phyloP scores from a whole-genome alignment of 345 rosid species.

The Moricandia moricandioides region DNA sequence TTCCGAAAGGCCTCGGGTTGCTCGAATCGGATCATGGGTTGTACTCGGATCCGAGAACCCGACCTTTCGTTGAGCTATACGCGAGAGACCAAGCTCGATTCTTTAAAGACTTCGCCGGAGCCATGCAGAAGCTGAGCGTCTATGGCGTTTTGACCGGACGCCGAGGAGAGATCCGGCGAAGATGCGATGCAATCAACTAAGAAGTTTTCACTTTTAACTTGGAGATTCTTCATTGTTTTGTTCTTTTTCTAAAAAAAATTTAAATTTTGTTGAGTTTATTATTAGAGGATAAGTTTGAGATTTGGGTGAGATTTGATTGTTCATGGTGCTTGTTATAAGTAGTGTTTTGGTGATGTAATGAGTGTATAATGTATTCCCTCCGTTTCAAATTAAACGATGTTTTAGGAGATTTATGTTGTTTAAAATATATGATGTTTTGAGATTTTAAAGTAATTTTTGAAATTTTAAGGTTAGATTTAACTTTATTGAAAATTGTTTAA shows the following conservation, averaged over 20 bases:
- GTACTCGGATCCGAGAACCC: neutral
- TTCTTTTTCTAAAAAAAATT: neutral
- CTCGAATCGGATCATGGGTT: neutral
- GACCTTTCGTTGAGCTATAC: neutral
- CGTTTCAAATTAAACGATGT: no score
- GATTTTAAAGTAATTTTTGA: no score
- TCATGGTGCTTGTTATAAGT: neutral
- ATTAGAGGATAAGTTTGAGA: neutral
- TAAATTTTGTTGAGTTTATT: neutral
- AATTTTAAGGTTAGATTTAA: no score
- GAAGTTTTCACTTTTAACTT: neutral
- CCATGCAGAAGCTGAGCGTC: neutral
- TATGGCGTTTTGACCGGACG: neutral
- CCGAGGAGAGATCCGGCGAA: neutral
- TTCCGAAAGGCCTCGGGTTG: neutral
- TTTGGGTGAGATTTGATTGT: neutral
- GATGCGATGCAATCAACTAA: neutral
- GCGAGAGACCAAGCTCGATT: neutral
- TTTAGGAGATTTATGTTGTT: no score
- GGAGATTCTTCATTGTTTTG: neutral
- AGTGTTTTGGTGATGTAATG: neutral
- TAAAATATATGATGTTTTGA: no score
- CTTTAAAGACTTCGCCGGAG: neutral
- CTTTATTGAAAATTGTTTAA: no score
- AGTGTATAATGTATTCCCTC: no score